Evolutionary conservation across 1,284 basidiomycete genomes (phyloP), one percentile per base, ranked within the genome.

Genomic region (Cutaneotrichosporon dermatis): DNA sequence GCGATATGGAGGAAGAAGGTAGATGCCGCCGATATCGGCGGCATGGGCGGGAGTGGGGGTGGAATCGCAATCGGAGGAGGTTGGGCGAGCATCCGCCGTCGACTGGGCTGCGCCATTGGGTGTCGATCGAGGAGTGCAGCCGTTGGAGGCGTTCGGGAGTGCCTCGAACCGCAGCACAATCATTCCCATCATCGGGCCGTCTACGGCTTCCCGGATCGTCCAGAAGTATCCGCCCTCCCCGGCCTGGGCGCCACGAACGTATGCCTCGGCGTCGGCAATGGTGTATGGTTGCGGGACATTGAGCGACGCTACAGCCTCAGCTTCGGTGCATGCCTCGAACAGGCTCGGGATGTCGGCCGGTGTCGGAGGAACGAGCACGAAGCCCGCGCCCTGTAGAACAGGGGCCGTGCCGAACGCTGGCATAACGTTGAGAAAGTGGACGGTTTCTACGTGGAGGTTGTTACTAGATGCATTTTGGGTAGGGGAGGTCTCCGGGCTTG

Each of bases 221-320:
- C 45, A 48, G 13, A 39, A 51, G 36, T 15, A 51, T 6, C 13
- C 36, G 15, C 37, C 49, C 10, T 51, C 37, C 1, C 49, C 49
- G 10, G n/a, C 9, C 15, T 51, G n/a, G 1, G 52, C 52, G 11
- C 16, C 34, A 12, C 15, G 15, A 15, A 50, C 35, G 13, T 49
- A 43, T 5, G 46, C 52, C 12, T 44, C 42, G 4, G 52, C 52
- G 42, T 53, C 52, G 0, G 52, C 25, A 12, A 6, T 16, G 7
- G 41, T 43, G 34, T 53, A 53, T 40, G 52, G 52, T 33, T 53
- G 52, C 33, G 52, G 52, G 34, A 53, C 52, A 33, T 53, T 53
- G 41, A 53, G 52, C 4, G 34, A 44, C 52, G 41, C 2, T 4
- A 53, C 52, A 3, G 52, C 52, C 34, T 44, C 42, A 13, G 52